phyloP scores from a whole-genome alignment of 2,329 filamentous ascomycete genomes.

The Xylaria sp. region DNA sequence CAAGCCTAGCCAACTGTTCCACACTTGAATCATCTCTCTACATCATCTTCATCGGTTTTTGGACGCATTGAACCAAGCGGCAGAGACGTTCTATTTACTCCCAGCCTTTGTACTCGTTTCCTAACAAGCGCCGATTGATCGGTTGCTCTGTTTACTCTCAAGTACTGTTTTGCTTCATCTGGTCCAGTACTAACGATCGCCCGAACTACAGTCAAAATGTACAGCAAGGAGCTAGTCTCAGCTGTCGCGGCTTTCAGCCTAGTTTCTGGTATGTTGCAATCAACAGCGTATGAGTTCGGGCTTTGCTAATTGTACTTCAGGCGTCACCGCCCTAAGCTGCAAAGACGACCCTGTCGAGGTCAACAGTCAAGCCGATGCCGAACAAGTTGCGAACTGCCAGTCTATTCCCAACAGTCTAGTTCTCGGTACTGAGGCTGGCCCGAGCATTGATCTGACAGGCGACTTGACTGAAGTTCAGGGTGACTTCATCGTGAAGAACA shows the following conservation, averaged over 20 bases:
- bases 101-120: conserved; percentile 8
- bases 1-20: neutral
- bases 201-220: conserved; percentile 55
- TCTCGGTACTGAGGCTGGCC: conserved; percentile 67
- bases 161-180: conserved; percentile 3
- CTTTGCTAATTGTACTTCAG: conserved; percentile 34
- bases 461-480: conserved; percentile 64
- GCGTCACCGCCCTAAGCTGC: conserved; percentile 49
- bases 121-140: neutral
- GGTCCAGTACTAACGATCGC: conserved; percentile 21
- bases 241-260: conserved; percentile 58
- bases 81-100: conserved; percentile 22
- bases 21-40: conserved; percentile 31
- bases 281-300: too few relatives aligned
- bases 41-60: conserved; percentile 37
- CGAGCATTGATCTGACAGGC: conserved; percentile 71
- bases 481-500: conserved; percentile 69
- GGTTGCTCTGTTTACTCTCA: conserved; percentile 2
- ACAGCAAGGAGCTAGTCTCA: conserved; percentile 58
- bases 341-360: conserved; percentile 62
- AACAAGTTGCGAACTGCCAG: conserved; percentile 70
- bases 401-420: conserved; percentile 76
- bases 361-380: conserved; percentile 71
- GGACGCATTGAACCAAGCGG: conserved; percentile 23
- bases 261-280: conserved; percentile 55